These are phyloP conservation scores for Cenchrus purpureus DNA, from an alignment of 176 grass and related monocot genomes.

Conservation along the genomic window DNA sequence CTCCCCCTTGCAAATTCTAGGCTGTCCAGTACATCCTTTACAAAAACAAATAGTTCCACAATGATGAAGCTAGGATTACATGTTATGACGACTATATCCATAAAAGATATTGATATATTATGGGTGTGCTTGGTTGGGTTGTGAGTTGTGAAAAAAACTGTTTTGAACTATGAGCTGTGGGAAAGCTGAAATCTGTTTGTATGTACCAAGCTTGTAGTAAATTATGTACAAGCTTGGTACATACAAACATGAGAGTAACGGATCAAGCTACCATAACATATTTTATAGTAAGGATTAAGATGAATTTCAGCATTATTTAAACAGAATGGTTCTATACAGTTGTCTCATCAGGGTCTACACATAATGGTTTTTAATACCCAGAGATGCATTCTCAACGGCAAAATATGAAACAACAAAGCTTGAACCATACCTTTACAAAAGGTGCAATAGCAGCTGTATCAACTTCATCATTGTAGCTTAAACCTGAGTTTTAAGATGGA, in stretches of 20 bases:
- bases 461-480: slow-evolving; percentile 63
- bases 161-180: no score
- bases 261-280: background rate
- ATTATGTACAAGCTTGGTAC: background rate
- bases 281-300: background rate
- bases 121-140: no score
- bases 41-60: slow-evolving; percentile 2
- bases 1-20: slow-evolving; percentile 92
- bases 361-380: slow-evolving; percentile 6
- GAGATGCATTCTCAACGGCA: background rate
- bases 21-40: slow-evolving; percentile 82
- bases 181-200: no score
- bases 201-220: background rate
- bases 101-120: background rate
- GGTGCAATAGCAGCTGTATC: slow-evolving; percentile 39
- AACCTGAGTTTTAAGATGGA: slow-evolving; percentile 50
- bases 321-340: background rate
- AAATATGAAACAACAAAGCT: background rate
- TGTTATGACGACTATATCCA: background rate
- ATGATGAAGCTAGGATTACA: slow-evolving; percentile 5
- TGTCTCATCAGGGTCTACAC: background rate
- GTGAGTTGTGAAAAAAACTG: no score
- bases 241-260: background rate
- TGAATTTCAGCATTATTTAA: background rate
- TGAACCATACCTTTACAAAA: slow-evolving; percentile 65